Evolutionary conservation across 2,329 filamentous ascomycete species (phyloP).

Genomic region (Trichoderma asperellum): DNA sequence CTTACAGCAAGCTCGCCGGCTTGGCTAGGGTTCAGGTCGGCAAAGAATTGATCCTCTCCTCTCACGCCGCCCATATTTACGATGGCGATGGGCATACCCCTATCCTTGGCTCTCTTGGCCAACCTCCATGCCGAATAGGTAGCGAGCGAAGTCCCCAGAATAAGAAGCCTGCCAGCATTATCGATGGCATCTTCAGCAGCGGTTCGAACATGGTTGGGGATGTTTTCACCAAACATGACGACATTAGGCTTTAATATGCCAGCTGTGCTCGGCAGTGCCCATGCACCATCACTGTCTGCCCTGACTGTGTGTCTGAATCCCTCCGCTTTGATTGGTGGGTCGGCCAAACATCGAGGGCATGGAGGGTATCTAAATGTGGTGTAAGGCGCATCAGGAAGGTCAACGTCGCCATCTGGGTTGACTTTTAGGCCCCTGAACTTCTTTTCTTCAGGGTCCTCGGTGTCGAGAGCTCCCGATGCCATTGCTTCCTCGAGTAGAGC

Average conservation of each 20-base stretch:
- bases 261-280: conserved; percentile 65
- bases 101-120: conserved; percentile 79
- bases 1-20: conserved; percentile 57
- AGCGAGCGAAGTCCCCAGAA: conserved; percentile 87
- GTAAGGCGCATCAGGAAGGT: conserved; percentile 84
- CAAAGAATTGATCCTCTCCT: conserved; percentile 75
- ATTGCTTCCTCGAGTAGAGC: conserved; percentile 74
- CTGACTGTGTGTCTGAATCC: conserved; percentile 63
- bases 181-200: conserved; percentile 82
- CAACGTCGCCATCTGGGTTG: conserved; percentile 94
- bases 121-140: conserved; percentile 95
- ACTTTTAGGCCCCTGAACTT: conserved; percentile 72
- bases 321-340: conserved; percentile 60
- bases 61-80: conserved; percentile 85
- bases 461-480: conserved; percentile 73
- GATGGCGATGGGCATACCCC: conserved; percentile 82
- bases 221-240: conserved; percentile 95
- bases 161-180: conserved; percentile 71
- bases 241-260: conserved; percentile 92
- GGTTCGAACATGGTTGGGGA: conserved; percentile 68
- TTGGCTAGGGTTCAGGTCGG: conserved; percentile 56
- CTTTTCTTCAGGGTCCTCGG: conserved; percentile 74
- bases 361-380: conserved; percentile 88
- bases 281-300: conserved; percentile 80
- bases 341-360: conserved; percentile 76